Conservation (phyloP, 139 green algal genomes). For the Micractinium sp. region DNA sequence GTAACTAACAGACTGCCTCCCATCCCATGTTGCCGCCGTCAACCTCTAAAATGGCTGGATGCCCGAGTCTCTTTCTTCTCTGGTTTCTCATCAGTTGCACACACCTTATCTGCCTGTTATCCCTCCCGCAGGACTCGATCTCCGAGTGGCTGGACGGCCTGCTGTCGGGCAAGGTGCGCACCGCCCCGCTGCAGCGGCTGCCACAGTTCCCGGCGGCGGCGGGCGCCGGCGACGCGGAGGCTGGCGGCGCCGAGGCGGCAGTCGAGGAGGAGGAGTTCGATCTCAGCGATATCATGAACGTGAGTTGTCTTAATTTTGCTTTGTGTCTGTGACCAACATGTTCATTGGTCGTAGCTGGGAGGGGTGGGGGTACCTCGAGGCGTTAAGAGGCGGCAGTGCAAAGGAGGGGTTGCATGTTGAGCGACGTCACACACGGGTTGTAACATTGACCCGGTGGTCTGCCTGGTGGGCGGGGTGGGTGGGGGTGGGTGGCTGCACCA, state of each 20-base stretch:
- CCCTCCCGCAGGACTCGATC: background rate
- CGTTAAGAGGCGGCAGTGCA: no score
- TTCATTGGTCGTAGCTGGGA: no score
- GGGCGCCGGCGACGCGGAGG: background rate
- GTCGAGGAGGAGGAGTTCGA: conserved; percentile 60
- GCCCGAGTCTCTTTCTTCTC: no score
- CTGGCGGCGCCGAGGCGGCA: background rate
- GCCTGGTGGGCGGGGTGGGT: background rate
- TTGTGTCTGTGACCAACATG: no score
- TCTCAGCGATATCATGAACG: conserved; percentile 52
- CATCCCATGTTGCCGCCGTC: no score
- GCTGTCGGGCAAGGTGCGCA: conserved; percentile 45
- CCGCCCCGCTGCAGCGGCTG: conserved; percentile 23
- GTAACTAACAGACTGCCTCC: no score
- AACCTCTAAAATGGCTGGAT: no score
- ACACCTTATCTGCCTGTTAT: background rate
- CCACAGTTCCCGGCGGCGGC: background rate
- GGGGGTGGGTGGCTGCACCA: no score
- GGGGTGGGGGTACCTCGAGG: no score
- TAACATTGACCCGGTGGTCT: background rate
- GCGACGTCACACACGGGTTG: background rate
- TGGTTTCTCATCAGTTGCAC: no score
- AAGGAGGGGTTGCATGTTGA: no score
- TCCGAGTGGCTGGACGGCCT: conserved; percentile 44
- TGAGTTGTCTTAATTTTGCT: no score